Conservation (phyloP, 148 eudicot species). For the Camellia lanceoleosa region DNA sequence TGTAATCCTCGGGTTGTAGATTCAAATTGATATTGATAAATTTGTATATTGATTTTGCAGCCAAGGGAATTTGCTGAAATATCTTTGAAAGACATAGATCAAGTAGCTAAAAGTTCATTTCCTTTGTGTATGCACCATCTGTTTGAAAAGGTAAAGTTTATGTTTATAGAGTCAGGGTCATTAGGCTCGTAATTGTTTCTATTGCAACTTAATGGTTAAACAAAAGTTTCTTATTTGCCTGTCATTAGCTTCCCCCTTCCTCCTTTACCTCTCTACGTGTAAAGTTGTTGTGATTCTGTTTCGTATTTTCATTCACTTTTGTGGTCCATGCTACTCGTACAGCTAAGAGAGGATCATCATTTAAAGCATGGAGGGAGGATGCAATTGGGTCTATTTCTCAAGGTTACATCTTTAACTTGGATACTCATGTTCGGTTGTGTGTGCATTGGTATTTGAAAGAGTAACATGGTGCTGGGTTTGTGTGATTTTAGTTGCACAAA, state of each 20-base stretch:
- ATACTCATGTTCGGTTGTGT: constrained; percentile 1
- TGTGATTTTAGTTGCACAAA: not conserved
- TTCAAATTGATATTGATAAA: constrained; percentile 12
- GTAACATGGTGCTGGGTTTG: not conserved
- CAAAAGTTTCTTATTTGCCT: not conserved
- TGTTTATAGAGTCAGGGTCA: not conserved
- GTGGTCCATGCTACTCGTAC: constrained; percentile 21
- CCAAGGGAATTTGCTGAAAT: constrained; percentile 70
- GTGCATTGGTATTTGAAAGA: not conserved
- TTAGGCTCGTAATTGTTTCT: not conserved
- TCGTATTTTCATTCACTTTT: not conserved
- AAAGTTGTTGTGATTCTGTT: not conserved
- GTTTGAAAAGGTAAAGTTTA: constrained; percentile 66
- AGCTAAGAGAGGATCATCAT: constrained; percentile 98
- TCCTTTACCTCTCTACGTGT: not conserved
- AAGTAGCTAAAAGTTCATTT: constrained; percentile 75
- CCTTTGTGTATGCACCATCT: constrained; percentile 96
- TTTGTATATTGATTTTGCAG: constrained; percentile 36
- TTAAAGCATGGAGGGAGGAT: constrained; percentile 96
- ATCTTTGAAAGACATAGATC: constrained; percentile 82
- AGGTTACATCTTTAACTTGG: constrained; percentile 43
- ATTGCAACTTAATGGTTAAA: not conserved
- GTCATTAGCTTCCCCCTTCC: not conserved
- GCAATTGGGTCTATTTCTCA: constrained; percentile 94
- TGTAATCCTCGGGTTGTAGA: not conserved